These are phyloP conservation scores for Aureobasidium sp. DNA, from an alignment of 2,329 filamentous ascomycete species.

Conservation along the genomic window DNA sequence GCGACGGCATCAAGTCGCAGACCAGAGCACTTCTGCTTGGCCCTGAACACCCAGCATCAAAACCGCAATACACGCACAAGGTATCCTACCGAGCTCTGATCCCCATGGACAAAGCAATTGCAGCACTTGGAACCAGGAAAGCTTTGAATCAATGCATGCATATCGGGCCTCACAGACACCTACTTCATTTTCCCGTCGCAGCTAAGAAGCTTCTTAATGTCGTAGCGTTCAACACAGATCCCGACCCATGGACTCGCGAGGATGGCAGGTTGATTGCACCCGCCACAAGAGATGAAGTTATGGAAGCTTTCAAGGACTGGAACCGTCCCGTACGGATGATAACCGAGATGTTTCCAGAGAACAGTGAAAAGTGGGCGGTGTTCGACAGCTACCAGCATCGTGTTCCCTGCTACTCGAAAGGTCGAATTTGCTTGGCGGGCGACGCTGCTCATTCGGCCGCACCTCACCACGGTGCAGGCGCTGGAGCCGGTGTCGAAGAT, in stretches of 20 bases:
- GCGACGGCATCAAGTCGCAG: slow-evolving; percentile 56
- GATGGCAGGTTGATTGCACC: slow-evolving; percentile 32
- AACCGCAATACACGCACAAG: slow-evolving; percentile 47
- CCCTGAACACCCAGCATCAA: slow-evolving; percentile 35
- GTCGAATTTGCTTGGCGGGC: slow-evolving; percentile 39
- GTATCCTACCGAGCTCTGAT: slow-evolving; percentile 56
- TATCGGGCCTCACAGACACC: slow-evolving; percentile 48
- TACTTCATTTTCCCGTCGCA: slow-evolving; percentile 55
- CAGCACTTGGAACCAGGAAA: slow-evolving; percentile 22
- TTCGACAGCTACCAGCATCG: slow-evolving; percentile 37
- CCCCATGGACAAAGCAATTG: slow-evolving; percentile 42
- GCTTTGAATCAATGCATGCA: slow-evolving; percentile 20
- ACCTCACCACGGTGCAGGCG: slow-evolving; percentile 49
- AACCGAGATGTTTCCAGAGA: slow-evolving; percentile 37
- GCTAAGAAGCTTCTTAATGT: slow-evolving; percentile 51
- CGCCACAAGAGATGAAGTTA: slow-evolving; percentile 35
- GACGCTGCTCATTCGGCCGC: slow-evolving; percentile 51
- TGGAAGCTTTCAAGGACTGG: slow-evolving; percentile 36
- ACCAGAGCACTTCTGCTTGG: slow-evolving; percentile 47
- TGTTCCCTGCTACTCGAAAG: slow-evolving; percentile 32
- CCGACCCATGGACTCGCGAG: slow-evolving; percentile 30
- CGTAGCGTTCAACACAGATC: slow-evolving; percentile 38
- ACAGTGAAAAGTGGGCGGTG: slow-evolving; percentile 41
- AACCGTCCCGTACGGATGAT: slow-evolving; percentile 32
- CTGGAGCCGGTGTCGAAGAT: slow-evolving; percentile 50